Evolutionary conservation across 257 asterid species (phyloP).

Genomic region (Knoxia roxburghii): DNA sequence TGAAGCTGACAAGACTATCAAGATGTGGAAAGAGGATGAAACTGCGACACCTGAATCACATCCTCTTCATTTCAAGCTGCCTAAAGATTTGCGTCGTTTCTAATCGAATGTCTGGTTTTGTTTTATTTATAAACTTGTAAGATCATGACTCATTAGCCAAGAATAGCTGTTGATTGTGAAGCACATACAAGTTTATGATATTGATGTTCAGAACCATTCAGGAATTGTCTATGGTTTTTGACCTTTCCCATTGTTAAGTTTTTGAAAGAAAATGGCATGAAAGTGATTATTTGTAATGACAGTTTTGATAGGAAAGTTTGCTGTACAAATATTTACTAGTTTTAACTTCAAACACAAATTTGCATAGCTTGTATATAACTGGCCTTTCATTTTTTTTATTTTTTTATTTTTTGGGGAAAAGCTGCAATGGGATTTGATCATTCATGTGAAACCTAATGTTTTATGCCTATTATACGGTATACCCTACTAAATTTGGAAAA

Average conservation of each 20-base stretch:
- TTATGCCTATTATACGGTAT: too few species aligned
- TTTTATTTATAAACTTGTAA: not conserved
- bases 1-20: slow-evolving; percentile 93
- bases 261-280: not conserved
- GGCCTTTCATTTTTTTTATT: too few species aligned
- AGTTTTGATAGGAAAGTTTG: too few species aligned
- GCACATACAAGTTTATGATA: not conserved
- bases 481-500: too few species aligned
- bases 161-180: not conserved
- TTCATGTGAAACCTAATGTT: too few species aligned
- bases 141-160: not conserved
- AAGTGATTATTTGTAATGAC: not conserved
- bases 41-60: slow-evolving; percentile 85
- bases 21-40: slow-evolving; percentile 98
- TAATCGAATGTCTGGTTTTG: slow-evolving; percentile 17
- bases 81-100: slow-evolving; percentile 80
- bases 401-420: too few species aligned
- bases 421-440: too few species aligned
- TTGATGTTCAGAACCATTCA: not conserved
- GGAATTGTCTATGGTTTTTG: not conserved
- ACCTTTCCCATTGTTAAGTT: not conserved
- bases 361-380: too few species aligned
- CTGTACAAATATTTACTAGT: too few species aligned
- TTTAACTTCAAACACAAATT: too few species aligned
- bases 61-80: slow-evolving; percentile 91